Base-by-base conservation (phyloP, 1,139 yeast genomes). In the Pichia sp. region DNA sequence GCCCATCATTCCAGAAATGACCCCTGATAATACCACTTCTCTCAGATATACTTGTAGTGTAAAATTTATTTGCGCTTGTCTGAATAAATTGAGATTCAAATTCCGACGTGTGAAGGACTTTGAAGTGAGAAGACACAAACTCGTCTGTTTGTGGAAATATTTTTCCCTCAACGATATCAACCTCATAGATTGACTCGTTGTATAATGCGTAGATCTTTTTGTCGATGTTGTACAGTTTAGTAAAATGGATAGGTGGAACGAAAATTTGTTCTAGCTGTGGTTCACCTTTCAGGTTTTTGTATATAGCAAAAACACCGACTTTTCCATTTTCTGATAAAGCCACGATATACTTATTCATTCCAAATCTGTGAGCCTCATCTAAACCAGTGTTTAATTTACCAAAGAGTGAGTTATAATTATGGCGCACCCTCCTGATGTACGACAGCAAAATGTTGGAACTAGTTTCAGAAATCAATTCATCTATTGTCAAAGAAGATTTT, bases 311-410 rank as follows among this genome's bases (percentile, higher is more conserved):
- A 0, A 80, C 82, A 31, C 72, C 66, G 2, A 78, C 55, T 45
- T 70, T 69, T 4, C 80, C 81, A 34, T 64, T 61, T 13, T 61
- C 60, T 0, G 83, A 74, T 2, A 75, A 72, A 1, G 74, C 70
- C 2, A 81, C 68, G 36, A 82, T 62, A 9, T 66, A 63, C 59
- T 82, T 80, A 23, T 70, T 64, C 53, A 78, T 73, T 0, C 86
- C 86, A 68, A 80, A 81, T 22, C 67, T 62, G n/a, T 43, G 41
- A 10, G 9, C n/a, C 5, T 44, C 22, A 26, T 37, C 18, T 3
- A 43, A 18, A 1, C 9, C 4, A n/a, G 10, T 13, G 19, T 28
- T 21, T 1, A 39, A 39, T 25, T 51, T 62, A 41, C 49, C 47
- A 44, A 53, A 64, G 66, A 63, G 34, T 25, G 55, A 25, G 1